A percentile compares a stretch with the other conserved stretches of the same genome.
phyloP scores from a whole-genome alignment of 805 yeast genomes.

The Candida ulmi region DNA sequence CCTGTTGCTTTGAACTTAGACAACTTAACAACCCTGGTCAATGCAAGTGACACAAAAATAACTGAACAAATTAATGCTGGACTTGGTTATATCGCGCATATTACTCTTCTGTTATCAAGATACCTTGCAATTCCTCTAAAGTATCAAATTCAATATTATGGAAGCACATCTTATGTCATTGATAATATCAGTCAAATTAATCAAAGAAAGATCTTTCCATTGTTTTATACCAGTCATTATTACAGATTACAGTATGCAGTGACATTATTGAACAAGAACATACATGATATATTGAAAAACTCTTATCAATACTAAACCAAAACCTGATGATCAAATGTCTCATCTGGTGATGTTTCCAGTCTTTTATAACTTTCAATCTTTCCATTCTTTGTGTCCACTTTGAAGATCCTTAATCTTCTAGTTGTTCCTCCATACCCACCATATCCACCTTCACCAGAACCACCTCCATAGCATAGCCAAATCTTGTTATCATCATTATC shows the following conservation, averaged over 20 bases:
- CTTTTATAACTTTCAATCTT: conserved; percentile 65
- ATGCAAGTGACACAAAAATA: conserved; percentile 7
- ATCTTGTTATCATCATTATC: conserved; percentile 26
- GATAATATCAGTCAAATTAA: conserved; percentile 31
- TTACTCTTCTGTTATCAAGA: conserved; percentile 26
- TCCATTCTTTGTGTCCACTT: conserved; percentile 46
- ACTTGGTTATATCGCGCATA: conserved; percentile 30
- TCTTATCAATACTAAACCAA: conserved; percentile 24
- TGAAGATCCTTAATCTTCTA: conserved; percentile 73
- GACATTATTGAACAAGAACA: conserved; percentile 28
- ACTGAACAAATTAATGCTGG: conserved; percentile 26
- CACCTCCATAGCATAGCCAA: conserved; percentile 96
- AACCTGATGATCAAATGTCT: conserved; percentile 35
- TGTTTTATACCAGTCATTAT: conserved; percentile 32
- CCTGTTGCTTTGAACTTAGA: conserved; percentile 14
- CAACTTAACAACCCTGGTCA: conserved; percentile 9
- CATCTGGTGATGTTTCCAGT: conserved; percentile 48
- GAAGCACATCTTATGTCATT: conserved; percentile 33
- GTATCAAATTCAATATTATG: conserved; percentile 33
- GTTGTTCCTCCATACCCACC: conserved; percentile 87
- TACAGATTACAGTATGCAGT: conserved; percentile 36
- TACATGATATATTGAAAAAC: conserved; percentile 27
- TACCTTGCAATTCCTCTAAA: conserved; percentile 31
- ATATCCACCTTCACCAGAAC: conserved; percentile 91
- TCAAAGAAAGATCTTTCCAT: conserved; percentile 30